These are phyloP conservation scores for Begonia peltatifolia DNA, from an alignment of 306 rosid species.

Conservation along the genomic window DNA sequence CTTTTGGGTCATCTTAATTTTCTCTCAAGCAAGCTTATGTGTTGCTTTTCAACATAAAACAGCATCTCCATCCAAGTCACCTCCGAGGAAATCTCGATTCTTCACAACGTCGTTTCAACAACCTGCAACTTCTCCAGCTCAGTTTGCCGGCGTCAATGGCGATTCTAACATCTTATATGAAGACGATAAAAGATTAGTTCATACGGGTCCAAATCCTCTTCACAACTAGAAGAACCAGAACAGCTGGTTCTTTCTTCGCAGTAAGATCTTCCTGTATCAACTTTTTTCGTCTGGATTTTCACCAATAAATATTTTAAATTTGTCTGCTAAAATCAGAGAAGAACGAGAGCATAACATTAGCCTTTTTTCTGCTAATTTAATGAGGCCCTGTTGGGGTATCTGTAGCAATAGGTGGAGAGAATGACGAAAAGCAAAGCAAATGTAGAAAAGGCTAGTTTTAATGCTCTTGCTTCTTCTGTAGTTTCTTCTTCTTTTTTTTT, in stretches of 20 bases:
- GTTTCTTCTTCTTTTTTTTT: not conserved
- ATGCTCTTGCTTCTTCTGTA: slow-evolving; percentile 13
- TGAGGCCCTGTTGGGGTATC: not conserved
- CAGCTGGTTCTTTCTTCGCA: not conserved
- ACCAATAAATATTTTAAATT: not conserved
- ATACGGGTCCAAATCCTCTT: slow-evolving; percentile 92
- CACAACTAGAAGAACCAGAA: slow-evolving; percentile 41
- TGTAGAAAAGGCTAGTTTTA: slow-evolving; percentile 6
- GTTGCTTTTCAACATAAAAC: not conserved
- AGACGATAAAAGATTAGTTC: slow-evolving; percentile 60
- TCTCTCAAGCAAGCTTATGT: slow-evolving; percentile 1
- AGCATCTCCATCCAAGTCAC: not conserved
- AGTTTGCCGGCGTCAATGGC: not conserved
- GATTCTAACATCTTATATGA: slow-evolving; percentile 19
- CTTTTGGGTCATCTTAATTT: slow-evolving; percentile 3
- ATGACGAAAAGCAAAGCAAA: not conserved
- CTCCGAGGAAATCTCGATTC: slow-evolving; percentile 4
- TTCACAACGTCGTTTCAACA: not conserved
- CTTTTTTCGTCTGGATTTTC: not conserved
- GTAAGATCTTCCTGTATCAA: not conserved
- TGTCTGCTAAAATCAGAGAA: not conserved
- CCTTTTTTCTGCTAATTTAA: not conserved
- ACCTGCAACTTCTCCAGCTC: not conserved
- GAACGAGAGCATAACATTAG: slow-evolving; percentile 11
- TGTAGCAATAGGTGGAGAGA: not conserved